phyloP scores from a whole-genome alignment of 257 asterid species.

The Plantago ovata region DNA sequence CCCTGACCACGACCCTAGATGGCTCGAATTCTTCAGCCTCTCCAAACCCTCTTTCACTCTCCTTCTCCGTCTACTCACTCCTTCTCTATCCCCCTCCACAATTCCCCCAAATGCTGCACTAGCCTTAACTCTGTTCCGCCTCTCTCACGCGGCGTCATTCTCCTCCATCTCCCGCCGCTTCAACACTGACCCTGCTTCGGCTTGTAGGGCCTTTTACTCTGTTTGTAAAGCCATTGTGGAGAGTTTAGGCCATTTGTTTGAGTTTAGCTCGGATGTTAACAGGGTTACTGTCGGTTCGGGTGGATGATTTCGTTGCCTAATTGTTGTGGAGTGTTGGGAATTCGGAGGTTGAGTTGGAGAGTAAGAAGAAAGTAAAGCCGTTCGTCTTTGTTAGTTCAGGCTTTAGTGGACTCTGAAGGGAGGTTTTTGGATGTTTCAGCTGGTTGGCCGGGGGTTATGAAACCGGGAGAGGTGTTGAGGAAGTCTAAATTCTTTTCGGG shows the following conservation, averaged over 20 bases:
- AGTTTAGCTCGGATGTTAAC: slow-evolving; percentile 63
- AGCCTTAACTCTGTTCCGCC: slow-evolving; percentile 68
- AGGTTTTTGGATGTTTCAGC: slow-evolving; percentile 90
- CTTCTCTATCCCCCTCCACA: slow-evolving; percentile 55
- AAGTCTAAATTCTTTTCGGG: slow-evolving; percentile 59
- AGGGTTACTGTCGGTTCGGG: slow-evolving; percentile 71
- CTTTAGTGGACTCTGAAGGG: slow-evolving; percentile 89
- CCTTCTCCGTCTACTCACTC: slow-evolving; percentile 71
- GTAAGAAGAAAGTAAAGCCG: slow-evolving; percentile 31
- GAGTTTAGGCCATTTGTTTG: slow-evolving; percentile 73
- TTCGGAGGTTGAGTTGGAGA: slow-evolving; percentile 55
- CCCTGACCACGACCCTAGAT: slow-evolving; percentile 53
- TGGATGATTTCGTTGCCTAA: slow-evolving; percentile 93
- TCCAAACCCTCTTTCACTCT: slow-evolving; percentile 71
- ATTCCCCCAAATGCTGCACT: slow-evolving; percentile 52
- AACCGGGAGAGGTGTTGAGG: slow-evolving; percentile 46
- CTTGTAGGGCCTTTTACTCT: slow-evolving; percentile 68
- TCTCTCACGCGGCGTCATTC: slow-evolving; percentile 67
- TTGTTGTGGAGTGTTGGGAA: slow-evolving; percentile 84
- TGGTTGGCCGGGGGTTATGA: slow-evolving; percentile 75
- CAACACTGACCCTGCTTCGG: slow-evolving; percentile 43
- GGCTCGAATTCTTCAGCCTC: slow-evolving; percentile 72
- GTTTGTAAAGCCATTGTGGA: slow-evolving; percentile 77
- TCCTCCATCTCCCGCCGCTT: slow-evolving; percentile 63
- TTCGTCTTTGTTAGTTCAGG: slow-evolving; percentile 64